Evolutionary conservation across 2,329 filamentous ascomycete species (phyloP).

Genomic region (Botrytis tulipae): DNA sequence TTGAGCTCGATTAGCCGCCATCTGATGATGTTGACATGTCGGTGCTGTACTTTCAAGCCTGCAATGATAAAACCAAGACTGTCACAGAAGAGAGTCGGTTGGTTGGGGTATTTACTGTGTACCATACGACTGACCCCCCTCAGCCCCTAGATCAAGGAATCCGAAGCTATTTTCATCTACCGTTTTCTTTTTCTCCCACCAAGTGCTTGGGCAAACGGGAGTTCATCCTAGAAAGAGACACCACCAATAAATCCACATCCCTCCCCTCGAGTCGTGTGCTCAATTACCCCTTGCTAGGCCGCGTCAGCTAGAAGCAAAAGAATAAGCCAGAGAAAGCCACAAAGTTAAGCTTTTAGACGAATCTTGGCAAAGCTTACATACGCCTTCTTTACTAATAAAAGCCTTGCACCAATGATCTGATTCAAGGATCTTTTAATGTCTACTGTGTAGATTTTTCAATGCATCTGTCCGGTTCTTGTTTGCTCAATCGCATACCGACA

Average conservation of each 20-base stretch:
- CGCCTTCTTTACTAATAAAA: not conserved
- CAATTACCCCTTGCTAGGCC: slow-evolving; percentile 1
- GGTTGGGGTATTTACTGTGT: not conserved
- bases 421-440: not conserved
- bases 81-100: not conserved
- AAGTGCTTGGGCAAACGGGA: not conserved
- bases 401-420: not conserved
- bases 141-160: not conserved
- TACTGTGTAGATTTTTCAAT: not conserved
- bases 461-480: not conserved
- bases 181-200: not conserved
- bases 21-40: not conserved
- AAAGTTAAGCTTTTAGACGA: slow-evolving; percentile 6
- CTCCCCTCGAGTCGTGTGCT: not conserved
- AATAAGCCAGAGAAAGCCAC: not conserved
- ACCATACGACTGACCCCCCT: not conserved
- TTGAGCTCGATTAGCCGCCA: slow-evolving; percentile 1
- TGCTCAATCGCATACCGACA: not conserved
- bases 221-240: not conserved
- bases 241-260: not conserved
- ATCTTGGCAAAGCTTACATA: slow-evolving; percentile 5
- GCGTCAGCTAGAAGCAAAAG: slow-evolving; percentile 8
- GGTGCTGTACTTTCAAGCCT: not conserved
- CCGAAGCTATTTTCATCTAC: not conserved
- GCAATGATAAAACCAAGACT: not conserved